These are phyloP conservation scores for Phytophthora litchii DNA, from an alignment of 352 stramenopile species.

Conservation along the genomic window DNA sequence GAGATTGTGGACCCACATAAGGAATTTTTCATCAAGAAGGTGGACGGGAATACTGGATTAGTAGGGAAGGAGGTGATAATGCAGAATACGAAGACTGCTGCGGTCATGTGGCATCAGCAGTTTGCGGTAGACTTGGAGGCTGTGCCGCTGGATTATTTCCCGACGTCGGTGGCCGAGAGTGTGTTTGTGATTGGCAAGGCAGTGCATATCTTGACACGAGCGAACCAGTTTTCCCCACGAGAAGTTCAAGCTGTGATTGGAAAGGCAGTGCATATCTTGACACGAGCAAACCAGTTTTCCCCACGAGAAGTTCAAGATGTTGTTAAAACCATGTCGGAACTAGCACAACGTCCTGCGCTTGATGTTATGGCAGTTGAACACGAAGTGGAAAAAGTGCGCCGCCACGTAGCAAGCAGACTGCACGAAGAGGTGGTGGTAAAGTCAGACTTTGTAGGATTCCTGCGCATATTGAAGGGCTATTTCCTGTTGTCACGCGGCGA, in stretches of 20 bases:
- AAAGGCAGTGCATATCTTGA: conserved; percentile 66
- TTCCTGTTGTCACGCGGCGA: conserved; percentile 74
- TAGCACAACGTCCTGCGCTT: conserved; percentile 49
- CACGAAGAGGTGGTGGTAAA: conserved; percentile 76
- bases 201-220: conserved; percentile 56
- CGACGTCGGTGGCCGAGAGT: conserved; percentile 59
- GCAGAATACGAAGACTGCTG: conserved; percentile 7
- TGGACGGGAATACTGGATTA: neutral
- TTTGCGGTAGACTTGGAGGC: conserved; percentile 62
- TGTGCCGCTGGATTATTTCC: conserved; percentile 67
- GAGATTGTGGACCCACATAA: conserved; percentile 70
- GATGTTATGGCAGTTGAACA: conserved; percentile 56
- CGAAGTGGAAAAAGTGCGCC: conserved; percentile 62
- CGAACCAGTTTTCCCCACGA: conserved; percentile 51
- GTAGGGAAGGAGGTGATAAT: neutral
- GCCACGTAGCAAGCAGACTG: conserved; percentile 54
- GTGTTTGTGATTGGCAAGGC: conserved; percentile 76
- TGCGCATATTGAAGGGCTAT: conserved; percentile 66
- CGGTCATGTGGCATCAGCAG: conserved; percentile 51
- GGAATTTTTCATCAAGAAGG: conserved; percentile 80
- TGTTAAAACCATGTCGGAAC: conserved; percentile 37
- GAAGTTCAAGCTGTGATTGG: conserved; percentile 71
- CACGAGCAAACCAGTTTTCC: conserved; percentile 48
- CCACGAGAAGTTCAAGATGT: conserved; percentile 58
- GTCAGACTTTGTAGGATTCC: conserved; percentile 60